Conservation (phyloP, 345 rosid genomes). For the Sisymbrium irio region DNA sequence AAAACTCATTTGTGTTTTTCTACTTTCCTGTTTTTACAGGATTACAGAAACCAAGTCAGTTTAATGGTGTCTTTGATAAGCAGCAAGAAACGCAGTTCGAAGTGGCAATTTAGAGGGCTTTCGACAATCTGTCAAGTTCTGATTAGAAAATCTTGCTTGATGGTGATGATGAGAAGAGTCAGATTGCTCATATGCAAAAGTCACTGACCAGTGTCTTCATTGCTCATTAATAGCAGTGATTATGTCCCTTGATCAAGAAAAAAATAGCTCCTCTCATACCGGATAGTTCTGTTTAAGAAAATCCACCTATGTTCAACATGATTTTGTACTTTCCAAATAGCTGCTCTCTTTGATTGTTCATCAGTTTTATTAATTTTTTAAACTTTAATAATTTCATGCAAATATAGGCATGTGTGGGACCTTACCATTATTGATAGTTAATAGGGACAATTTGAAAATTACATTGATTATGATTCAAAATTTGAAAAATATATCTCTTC, state of each 20-base stretch:
- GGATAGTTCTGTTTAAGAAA: not conserved
- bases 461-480: no score
- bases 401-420: no score
- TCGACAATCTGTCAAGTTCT: not conserved
- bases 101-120: not conserved
- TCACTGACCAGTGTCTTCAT: not conserved
- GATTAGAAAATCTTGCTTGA: not conserved
- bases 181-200: not conserved
- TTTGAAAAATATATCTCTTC: no score
- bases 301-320: not conserved
- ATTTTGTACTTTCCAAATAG: not conserved
- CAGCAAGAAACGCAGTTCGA: not conserved
- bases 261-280: not conserved
- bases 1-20: not conserved
- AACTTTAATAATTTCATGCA: no score
- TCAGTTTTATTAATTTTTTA: no score
- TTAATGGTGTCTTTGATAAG: not conserved
- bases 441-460: no score
- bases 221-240: not conserved
- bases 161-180: not conserved
- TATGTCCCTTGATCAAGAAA: not conserved
- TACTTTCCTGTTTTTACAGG: not conserved
- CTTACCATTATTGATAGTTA: no score
- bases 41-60: not conserved
- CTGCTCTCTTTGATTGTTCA: no score